Base-by-base conservation (phyloP, 768 basidiomycete species). In the Tubosaeta sp. region DNA sequence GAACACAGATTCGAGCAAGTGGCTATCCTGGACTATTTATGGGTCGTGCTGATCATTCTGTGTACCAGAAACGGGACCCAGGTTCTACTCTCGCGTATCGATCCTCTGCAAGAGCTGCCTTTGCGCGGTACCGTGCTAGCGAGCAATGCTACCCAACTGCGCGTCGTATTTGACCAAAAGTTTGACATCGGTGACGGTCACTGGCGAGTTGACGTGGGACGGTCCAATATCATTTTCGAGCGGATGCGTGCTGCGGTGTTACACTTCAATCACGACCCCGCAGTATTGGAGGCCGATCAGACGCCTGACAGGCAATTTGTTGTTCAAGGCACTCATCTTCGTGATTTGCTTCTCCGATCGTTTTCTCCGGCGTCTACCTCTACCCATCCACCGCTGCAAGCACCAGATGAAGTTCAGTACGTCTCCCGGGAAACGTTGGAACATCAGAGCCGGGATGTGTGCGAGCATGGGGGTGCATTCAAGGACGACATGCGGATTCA, bases 161-260 rank as follows among this genome's bases (percentile, higher is more conserved):
- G 76, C 13, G 65, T 90, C 18, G 71, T 76, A 2, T 90, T 90
- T 51, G 69, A 74, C 1, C 75, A 83, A 13, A 63, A 54, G 48
- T 82, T 68, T 64, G 76, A 68, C 3, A 44, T 77, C 14, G 66
- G 62, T 36, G 70, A 76, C 3, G 78, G 78, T 2, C 49, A 58
- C 36, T 90, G 86, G 84, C 70, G 81, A 34, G 60, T 94, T 40
- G 93, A 94, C 59, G 64, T 91, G 2, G 87, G 85, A 6, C 74
- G 75, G 10, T 83, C 83, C 21, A 81, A 83, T 53, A 76, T 89
- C 41, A 75, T 82, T 13, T 83, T 78, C 53, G 73, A 81, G 27
- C 78, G 87, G 38, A 91, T 92, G 81, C 75, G 80, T 9, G 69
- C 73, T 2, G 90, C 92, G 10, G 76, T 94, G 21, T 58, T 67